Conservation (phyloP, 495 filamentous ascomycete species). For the Aspergillus indologenus region DNA sequence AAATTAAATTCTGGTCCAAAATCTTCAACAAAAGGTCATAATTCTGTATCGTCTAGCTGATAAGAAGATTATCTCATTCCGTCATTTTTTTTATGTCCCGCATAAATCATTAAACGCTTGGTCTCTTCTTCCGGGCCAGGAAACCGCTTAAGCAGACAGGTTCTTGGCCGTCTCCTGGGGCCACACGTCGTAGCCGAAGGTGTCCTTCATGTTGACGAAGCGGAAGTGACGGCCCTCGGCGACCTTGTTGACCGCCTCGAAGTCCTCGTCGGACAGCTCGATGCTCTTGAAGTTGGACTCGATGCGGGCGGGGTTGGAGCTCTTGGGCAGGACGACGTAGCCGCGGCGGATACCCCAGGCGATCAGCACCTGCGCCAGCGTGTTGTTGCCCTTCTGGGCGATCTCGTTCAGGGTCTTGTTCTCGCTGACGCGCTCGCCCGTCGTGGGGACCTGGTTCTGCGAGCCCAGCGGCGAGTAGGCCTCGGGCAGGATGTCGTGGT, state of each 20-base stretch:
- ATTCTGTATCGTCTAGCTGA: not conserved
- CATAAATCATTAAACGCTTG: conserved; percentile 37
- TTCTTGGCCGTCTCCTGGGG: conserved; percentile 45
- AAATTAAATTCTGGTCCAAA: too few species aligned
- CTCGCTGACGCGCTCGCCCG: conserved; percentile 58
- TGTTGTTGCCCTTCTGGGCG: conserved; percentile 61
- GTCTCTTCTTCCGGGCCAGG: not conserved
- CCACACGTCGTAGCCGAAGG: conserved; percentile 55
- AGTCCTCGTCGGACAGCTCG: conserved; percentile 52
- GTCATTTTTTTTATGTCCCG: conserved; percentile 19
- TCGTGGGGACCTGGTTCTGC: conserved; percentile 60
- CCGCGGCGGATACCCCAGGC: conserved; percentile 69
- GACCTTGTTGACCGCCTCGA: conserved; percentile 56
- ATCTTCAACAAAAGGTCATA: not conserved
- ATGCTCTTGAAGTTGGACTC: conserved; percentile 65
- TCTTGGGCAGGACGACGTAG: conserved; percentile 71
- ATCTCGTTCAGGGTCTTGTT: conserved; percentile 59
- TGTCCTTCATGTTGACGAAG: conserved; percentile 82
- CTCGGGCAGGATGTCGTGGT: conserved; percentile 66
- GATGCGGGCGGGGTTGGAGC: conserved; percentile 60
- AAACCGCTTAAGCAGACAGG: conserved; percentile 34
- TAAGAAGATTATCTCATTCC: not conserved
- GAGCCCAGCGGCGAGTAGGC: conserved; percentile 77
- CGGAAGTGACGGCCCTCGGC: conserved; percentile 59
- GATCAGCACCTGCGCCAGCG: conserved; percentile 63